Base-by-base conservation (phyloP, 257 asterid species). In the Thymus quinquecostatus region DNA sequence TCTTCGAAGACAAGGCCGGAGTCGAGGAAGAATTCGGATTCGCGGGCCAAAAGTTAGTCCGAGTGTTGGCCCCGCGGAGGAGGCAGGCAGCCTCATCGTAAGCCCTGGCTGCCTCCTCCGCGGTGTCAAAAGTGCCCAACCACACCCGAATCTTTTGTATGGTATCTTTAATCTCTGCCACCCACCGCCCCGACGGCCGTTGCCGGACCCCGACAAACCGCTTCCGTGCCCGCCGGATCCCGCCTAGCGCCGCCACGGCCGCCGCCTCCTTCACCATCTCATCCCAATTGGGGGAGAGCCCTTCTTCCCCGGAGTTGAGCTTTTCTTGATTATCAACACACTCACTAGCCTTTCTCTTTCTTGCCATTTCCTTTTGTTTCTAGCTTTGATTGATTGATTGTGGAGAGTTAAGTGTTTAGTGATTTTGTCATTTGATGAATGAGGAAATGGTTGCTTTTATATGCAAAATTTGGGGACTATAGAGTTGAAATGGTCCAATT, bases 141-240 rank as follows among this genome's bases (percentile, higher is more conserved):
- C 94, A 89, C 75, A 89, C 91, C 58, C 96, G 80, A 53, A 89
- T 89, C 75, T 89, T 87, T 43, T 89, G 96, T 51, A 85, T 89
- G 27, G 96, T 89, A 66, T 89, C 93, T 67, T 89, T 89, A 13
- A 89, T 89, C 84, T 89, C 96, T 1, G 96, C 94, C 70, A 89
- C 96, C 96, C 96, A 89, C 55, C 91, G 85, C 60, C 96, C 96
- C 2, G 96, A 89, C 0, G 92, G 96, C 77, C 94, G 78, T 72
- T 89, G 96, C 30, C 96, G 80, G 30, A 89, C 94, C 1, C 96
- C 94, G 4, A 91, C 96, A 8, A 89, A 91, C 29, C 88, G 74
- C 75, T 91, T 88, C 33, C 85, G 75, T 2, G 87, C 84, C 34
- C 83, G 81, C 21, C 86, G 56, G 1, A 62, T 84, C 5, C 89